Evolutionary conservation across 2,329 filamentous ascomycete genomes (phyloP).

Genomic region (Fusarium vanettenii): DNA sequence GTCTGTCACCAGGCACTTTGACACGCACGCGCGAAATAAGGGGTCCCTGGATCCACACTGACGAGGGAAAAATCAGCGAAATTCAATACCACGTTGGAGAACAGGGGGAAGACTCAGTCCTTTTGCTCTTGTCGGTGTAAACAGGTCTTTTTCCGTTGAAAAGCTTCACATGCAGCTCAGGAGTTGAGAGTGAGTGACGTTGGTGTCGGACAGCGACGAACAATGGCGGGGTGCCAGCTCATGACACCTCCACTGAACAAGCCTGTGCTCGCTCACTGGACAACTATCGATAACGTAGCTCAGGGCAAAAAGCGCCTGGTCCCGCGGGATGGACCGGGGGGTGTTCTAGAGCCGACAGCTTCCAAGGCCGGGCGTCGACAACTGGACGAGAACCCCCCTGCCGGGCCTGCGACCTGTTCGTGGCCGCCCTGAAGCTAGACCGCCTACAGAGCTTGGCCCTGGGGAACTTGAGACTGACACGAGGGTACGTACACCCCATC

Average conservation of each 20-base stretch:
- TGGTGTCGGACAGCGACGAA: constrained; percentile 29
- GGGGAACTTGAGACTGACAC: not conserved
- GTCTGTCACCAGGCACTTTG: constrained; percentile 25
- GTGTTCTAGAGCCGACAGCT: not conserved
- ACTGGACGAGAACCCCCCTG: not conserved
- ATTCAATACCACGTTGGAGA: constrained; percentile 7
- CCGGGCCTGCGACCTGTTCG: constrained; percentile 13
- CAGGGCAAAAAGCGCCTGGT: not conserved
- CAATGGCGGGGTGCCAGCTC: constrained; percentile 43
- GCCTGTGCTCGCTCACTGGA: constrained; percentile 42
- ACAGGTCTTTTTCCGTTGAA: constrained; percentile 1
- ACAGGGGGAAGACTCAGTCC: constrained; percentile 30
- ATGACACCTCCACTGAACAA: constrained; percentile 32
- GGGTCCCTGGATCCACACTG: constrained; percentile 36
- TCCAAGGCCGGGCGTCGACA: constrained; percentile 14
- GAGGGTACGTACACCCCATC: not conserved
- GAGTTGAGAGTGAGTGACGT: constrained; percentile 13
- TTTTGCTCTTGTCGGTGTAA: constrained; percentile 15
- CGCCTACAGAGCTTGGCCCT: constrained; percentile 20
- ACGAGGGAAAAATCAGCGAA: constrained; percentile 34
- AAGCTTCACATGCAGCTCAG: constrained; percentile 6
- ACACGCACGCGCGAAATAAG: constrained; percentile 32
- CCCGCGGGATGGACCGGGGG: not conserved
- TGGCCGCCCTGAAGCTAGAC: constrained; percentile 38
- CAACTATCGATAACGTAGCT: constrained; percentile 43